These are phyloP conservation scores for Trichothecium sympodiale DNA, from an alignment of 2,329 filamentous ascomycete species.

Conservation along the genomic window DNA sequence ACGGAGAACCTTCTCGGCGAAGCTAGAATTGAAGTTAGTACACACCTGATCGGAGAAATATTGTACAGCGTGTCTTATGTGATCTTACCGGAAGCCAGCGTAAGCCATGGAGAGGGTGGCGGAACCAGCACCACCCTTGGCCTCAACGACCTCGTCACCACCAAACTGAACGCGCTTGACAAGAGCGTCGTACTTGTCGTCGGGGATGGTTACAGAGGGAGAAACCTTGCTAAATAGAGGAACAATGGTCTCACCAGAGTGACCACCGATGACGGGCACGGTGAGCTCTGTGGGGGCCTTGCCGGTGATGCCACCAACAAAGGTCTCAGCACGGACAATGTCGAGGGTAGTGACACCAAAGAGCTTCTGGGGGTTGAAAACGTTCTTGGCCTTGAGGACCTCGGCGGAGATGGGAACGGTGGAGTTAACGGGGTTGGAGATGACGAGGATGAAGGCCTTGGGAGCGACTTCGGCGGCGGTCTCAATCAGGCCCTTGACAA, in stretches of 20 bases:
- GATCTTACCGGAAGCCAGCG: conserved; percentile 73
- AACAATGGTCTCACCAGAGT: conserved; percentile 97
- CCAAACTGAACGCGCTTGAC: conserved; percentile 96
- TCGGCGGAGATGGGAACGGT: conserved; percentile 96
- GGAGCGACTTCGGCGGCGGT: conserved; percentile 78
- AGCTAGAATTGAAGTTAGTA: conserved; percentile 38
- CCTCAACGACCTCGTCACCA: conserved; percentile 93
- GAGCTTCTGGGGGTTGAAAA: conserved; percentile 90
- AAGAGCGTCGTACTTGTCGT: conserved; percentile 81
- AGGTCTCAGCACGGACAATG: conserved; percentile 95
- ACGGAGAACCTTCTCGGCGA: conserved; percentile 88
- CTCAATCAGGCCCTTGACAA: conserved; percentile 89
- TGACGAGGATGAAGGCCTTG: conserved; percentile 91
- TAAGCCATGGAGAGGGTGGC: conserved; percentile 93
- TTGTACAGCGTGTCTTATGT: conserved; percentile 5
- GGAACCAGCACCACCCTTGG: conserved; percentile 83
- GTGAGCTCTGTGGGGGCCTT: conserved; percentile 70
- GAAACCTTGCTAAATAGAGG: conserved; percentile 90
- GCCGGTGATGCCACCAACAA: conserved; percentile 77
- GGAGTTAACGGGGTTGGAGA: conserved; percentile 99
- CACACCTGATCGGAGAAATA: background rate
- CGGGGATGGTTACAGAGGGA: conserved; percentile 68
- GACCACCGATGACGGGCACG: conserved; percentile 89
- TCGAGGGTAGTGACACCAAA: conserved; percentile 99
- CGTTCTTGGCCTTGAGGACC: conserved; percentile 83